phyloP scores from a whole-genome alignment of 2,329 filamentous ascomycete genomes.

The Penicillium sp. region DNA sequence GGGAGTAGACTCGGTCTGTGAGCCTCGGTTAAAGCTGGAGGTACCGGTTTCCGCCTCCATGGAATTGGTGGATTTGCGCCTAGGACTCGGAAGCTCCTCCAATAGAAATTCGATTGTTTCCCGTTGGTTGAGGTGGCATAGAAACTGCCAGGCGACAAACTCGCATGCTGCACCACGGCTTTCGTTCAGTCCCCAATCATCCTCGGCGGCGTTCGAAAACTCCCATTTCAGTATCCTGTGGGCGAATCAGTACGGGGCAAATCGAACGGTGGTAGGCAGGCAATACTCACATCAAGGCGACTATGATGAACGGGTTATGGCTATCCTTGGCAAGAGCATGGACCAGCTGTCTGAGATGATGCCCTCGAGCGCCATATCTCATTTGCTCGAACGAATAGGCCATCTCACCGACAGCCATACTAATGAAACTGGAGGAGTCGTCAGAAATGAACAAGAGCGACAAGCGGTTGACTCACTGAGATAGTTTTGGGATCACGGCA shows the following conservation, averaged over 20 bases:
- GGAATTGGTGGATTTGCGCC: constrained; percentile 19
- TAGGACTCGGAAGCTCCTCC: constrained; percentile 48
- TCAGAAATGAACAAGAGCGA: background rate
- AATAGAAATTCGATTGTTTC: constrained; percentile 61
- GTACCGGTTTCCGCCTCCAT: constrained; percentile 25
- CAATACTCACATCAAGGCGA: constrained; percentile 54
- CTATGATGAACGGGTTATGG: constrained; percentile 47
- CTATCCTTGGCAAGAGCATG: constrained; percentile 43
- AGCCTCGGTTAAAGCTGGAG: constrained; percentile 15
- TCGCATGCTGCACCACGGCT: constrained; percentile 61
- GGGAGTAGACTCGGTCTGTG: constrained; percentile 27
- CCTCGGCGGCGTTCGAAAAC: constrained; percentile 53
- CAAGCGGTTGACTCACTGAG: constrained; percentile 28
- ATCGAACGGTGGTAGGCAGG: background rate
- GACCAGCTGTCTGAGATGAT: constrained; percentile 42
- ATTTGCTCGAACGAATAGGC: constrained; percentile 50
- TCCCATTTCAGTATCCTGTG: constrained; percentile 59
- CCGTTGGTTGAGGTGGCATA: constrained; percentile 56
- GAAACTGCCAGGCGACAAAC: constrained; percentile 63
- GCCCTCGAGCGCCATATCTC: constrained; percentile 39
- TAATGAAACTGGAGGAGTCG: constrained; percentile 37
- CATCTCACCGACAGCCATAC: constrained; percentile 41
- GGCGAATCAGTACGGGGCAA: background rate
- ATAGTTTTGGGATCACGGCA: constrained; percentile 44
- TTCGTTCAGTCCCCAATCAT: constrained; percentile 59